Conservation (phyloP, 2,329 filamentous ascomycete species). For the Colletotrichum navitas region DNA sequence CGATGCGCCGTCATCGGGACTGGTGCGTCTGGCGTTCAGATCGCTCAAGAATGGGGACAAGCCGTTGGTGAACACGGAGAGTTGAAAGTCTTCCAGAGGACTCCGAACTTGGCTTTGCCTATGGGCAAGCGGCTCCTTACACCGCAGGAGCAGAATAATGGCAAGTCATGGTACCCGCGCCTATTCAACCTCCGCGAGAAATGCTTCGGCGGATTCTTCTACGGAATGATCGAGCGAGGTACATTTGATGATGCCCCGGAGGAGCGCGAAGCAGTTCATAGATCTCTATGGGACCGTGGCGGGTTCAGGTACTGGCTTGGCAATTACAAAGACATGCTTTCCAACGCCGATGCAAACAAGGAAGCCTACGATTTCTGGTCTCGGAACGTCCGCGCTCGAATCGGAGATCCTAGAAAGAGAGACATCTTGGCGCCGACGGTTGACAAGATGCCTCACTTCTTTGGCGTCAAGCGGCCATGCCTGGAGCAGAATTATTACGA, state of each 20-base stretch:
- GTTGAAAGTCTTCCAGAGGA: slow-evolving; percentile 74
- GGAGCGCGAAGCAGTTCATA: slow-evolving; percentile 62
- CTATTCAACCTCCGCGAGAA: slow-evolving; percentile 66
- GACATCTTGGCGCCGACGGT: slow-evolving; percentile 64
- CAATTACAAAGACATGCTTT: slow-evolving; percentile 66
- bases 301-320: slow-evolving; percentile 69
- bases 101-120: slow-evolving; percentile 74
- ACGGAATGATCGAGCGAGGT: slow-evolving; percentile 65
- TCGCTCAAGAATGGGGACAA: slow-evolving; percentile 69
- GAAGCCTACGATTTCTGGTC: slow-evolving; percentile 68
- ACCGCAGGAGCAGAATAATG: slow-evolving; percentile 62
- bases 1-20: slow-evolving; percentile 73
- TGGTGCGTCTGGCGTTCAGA: slow-evolving; percentile 74
- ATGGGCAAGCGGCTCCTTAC: slow-evolving; percentile 59
- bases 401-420: slow-evolving; percentile 61
- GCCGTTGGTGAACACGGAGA: slow-evolving; percentile 58
- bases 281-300: slow-evolving; percentile 62
- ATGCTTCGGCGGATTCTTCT: slow-evolving; percentile 69
- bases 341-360: slow-evolving; percentile 61
- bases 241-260: slow-evolving; percentile 67
- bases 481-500: slow-evolving; percentile 61
- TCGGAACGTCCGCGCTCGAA: slow-evolving; percentile 62
- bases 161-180: slow-evolving; percentile 59
- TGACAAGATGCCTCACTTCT: slow-evolving; percentile 63
- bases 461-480: slow-evolving; percentile 64